Percentiles rank a stretch among this genome's conserved stretches.
These are phyloP conservation scores for Talaromyces stipitatus DNA, from an alignment of 495 filamentous ascomycete genomes.

Conservation along the genomic window DNA sequence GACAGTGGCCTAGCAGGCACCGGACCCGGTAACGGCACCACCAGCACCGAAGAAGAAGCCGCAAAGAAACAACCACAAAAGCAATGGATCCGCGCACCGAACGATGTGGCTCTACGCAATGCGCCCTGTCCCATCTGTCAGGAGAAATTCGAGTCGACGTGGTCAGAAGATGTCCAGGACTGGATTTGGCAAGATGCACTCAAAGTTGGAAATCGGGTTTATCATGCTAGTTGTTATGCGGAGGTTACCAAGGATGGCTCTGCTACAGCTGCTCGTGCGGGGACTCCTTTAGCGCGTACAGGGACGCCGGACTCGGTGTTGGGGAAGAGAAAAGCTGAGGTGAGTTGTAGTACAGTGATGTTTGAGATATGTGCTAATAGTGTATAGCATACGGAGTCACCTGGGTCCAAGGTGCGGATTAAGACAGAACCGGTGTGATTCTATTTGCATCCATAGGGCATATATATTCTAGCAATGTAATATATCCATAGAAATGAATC, in stretches of 20 bases:
- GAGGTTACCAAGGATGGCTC: constrained; percentile 67
- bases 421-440: constrained; percentile 31
- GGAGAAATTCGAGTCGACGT: constrained; percentile 81
- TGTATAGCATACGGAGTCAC: constrained; percentile 24
- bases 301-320: constrained; percentile 59
- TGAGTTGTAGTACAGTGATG: constrained; percentile 12
- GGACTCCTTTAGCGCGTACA: constrained; percentile 33
- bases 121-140: constrained; percentile 87
- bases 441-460: not conserved
- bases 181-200: constrained; percentile 95
- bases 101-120: constrained; percentile 61
- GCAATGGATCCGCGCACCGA: constrained; percentile 75
- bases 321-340: constrained; percentile 73
- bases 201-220: constrained; percentile 69
- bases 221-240: constrained; percentile 81
- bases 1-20: constrained; percentile 39
- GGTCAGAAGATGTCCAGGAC: constrained; percentile 86
- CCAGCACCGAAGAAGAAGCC: constrained; percentile 25
- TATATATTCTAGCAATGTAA: too few relatives aligned
- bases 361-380: not conserved
- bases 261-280: constrained; percentile 23
- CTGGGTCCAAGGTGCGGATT: constrained; percentile 30
- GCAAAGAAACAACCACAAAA: constrained; percentile 53
- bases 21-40: constrained; percentile 21
- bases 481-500: too few relatives aligned